Percentiles rank a stretch among this genome's conserved stretches.
Evolutionary conservation across 2,329 filamentous ascomycete genomes (phyloP).

Genomic region (Diaporthe eres): DNA sequence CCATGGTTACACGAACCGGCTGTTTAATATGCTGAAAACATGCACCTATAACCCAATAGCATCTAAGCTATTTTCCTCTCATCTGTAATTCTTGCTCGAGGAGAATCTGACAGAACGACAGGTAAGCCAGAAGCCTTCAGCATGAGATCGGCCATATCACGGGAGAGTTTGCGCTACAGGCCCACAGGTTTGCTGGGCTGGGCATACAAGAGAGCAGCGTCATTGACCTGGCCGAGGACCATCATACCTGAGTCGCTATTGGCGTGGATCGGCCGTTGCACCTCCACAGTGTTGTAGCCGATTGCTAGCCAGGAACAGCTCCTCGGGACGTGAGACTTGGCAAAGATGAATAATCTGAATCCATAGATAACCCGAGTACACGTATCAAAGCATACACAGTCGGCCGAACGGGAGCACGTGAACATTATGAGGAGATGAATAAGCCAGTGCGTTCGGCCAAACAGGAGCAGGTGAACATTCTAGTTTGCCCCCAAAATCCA

Average conservation of each 20-base stretch:
- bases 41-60: background rate
- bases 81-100: background rate
- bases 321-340: background rate
- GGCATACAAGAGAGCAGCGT: conserved; percentile 23
- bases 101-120: background rate
- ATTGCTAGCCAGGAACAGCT: conserved; percentile 2
- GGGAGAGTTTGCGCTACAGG: background rate
- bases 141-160: background rate
- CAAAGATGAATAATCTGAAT: background rate
- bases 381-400: background rate
- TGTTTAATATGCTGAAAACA: background rate
- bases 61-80: background rate
- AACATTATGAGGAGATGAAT: conserved; percentile 4
- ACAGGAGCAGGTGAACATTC: background rate
- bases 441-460: background rate
- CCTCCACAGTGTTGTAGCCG: background rate
- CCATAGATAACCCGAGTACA: background rate
- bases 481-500: background rate
- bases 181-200: background rate
- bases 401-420: background rate
- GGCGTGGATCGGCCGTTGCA: background rate
- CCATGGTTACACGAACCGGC: conserved; percentile 21
- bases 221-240: background rate
- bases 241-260: conserved; percentile 1
- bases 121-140: too few relatives aligned